phyloP scores from a whole-genome alignment of 352 stramenopile species.

The Sclerospora graminicola region DNA sequence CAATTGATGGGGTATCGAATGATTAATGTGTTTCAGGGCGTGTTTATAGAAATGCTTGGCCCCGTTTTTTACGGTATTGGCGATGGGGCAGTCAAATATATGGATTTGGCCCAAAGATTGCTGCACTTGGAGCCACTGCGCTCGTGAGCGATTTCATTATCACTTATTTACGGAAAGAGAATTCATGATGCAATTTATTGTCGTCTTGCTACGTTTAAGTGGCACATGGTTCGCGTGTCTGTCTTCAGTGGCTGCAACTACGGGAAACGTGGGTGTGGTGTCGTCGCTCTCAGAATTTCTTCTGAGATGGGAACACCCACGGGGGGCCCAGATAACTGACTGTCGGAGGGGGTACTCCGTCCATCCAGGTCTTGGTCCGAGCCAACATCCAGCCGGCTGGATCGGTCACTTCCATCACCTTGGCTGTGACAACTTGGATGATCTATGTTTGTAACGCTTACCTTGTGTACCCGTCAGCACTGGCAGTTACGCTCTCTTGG shows the following conservation, averaged over 20 bases:
- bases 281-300: too few relatives aligned
- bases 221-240: constrained; percentile 59
- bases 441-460: too few relatives aligned
- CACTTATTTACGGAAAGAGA: constrained; percentile 54
- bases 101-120: constrained; percentile 60
- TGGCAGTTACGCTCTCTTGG: too few relatives aligned
- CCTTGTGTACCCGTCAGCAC: too few relatives aligned
- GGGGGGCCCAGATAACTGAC: too few relatives aligned
- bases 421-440: too few relatives aligned
- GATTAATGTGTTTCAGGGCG: constrained; percentile 64
- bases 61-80: constrained; percentile 56
- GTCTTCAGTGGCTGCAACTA: constrained; percentile 38
- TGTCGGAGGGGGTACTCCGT: too few relatives aligned
- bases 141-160: constrained; percentile 71
- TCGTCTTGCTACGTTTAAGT: constrained; percentile 43
- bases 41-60: constrained; percentile 44
- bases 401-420: too few relatives aligned
- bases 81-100: constrained; percentile 31
- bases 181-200: constrained; percentile 62
- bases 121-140: constrained; percentile 53
- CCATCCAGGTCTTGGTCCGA: too few relatives aligned
- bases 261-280: constrained; percentile 55
- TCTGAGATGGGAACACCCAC: too few relatives aligned
- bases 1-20: constrained; percentile 54
- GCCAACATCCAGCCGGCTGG: too few relatives aligned